Base-by-base conservation (phyloP, 208 protist species). In the Wallacemonas collosoma region DNA sequence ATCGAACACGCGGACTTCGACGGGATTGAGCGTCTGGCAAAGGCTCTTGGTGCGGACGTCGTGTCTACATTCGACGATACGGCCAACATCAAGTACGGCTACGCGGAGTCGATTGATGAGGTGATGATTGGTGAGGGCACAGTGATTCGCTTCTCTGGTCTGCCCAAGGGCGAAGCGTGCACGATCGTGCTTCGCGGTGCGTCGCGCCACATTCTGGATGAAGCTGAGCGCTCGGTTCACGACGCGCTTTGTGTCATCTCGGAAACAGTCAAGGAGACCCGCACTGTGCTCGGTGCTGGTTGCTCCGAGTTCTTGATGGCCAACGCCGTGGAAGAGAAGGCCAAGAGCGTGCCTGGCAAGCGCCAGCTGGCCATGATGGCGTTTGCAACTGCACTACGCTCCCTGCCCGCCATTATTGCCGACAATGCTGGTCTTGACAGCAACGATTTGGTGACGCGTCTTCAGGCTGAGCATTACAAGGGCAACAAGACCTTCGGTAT, bases 1-100 rank as follows among this genome's bases (percentile, higher is more conserved):
- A 99, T 99, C 77, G 99, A 99, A 77, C 99, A 99, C 81, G 99
- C 99, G 12, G 99, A 99, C 77, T 99, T 99, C 86, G 98, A 99
- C 17, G 99, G 98, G 57, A 94, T 98, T 72, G 97, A 98, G 80
- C 88, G 95, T 62, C 87, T 99, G 47, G 94, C 98, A 7, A 89
- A 97, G 53, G 97, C 98, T n/a, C 86, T 98, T 17, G 98, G 95
- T 40, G 98, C 92, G 14, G 99, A 99, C 67, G 99, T 99, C 50
- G 95, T 99, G 36, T 99, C 98, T 1, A 99, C 99, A 14, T 99
- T 99, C 83, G 99, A 99, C 65, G 83, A 96, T 56, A 98, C 98
- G 15, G 91, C 98, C 41, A 82, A 93, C 26, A 95, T 99, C 12
- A 93, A 98, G 73, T 95, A 99, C 64, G 99, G 98, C 51, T 84